phyloP scores from a whole-genome alignment of 2,329 filamentous ascomycete genomes.

The Ceratocystis cacaofunesta region DNA sequence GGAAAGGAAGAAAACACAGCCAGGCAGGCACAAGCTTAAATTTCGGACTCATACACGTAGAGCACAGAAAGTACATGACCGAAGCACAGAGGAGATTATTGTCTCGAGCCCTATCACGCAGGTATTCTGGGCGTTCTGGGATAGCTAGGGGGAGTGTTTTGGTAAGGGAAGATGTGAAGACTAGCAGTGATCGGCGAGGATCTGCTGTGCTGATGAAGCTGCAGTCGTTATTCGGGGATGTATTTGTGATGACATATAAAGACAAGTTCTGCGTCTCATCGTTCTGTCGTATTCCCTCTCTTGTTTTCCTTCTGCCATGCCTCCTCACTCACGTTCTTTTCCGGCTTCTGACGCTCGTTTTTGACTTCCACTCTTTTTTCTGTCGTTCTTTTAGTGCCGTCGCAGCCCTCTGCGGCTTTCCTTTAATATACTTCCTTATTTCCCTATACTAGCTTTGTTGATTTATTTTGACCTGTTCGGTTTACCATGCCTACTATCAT shows the following conservation, averaged over 20 bases:
- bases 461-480: not conserved
- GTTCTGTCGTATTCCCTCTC: not conserved
- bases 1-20: not conserved
- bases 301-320: not conserved
- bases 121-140: not conserved
- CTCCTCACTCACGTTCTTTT: not conserved
- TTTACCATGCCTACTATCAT: constrained; percentile 6
- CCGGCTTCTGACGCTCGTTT: not conserved
- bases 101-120: not conserved
- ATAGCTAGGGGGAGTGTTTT: too few species aligned
- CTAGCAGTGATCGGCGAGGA: not conserved
- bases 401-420: not conserved
- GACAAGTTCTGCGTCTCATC: not conserved
- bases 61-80: not conserved
- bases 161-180: too few species aligned
- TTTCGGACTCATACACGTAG: not conserved
- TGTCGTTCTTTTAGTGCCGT: not conserved
- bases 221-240: not conserved
- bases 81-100: not conserved
- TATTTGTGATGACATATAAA: not conserved
- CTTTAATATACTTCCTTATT: not conserved
- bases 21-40: not conserved
- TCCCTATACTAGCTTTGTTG: not conserved
- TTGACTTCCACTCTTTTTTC: not conserved
- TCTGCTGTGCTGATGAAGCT: not conserved